Evolutionary conservation across 345 rosid species (phyloP).

Genomic region (Gossypium anomalum): DNA sequence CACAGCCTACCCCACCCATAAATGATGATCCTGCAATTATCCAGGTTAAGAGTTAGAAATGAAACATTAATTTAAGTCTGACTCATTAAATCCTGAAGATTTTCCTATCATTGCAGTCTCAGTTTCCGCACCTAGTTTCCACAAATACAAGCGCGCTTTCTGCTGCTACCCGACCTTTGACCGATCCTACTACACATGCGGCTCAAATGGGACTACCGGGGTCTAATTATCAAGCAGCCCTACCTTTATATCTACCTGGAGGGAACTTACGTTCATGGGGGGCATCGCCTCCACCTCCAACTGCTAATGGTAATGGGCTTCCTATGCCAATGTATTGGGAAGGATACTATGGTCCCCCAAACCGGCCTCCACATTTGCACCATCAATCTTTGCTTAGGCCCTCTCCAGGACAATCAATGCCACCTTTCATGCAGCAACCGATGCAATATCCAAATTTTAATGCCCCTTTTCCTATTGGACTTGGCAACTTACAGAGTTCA

Average conservation of each 20-base stretch:
- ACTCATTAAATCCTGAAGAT: conserved; percentile 8
- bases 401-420: conserved; percentile 68
- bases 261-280: conserved; percentile 81
- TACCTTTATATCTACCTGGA: conserved; percentile 86
- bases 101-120: conserved; percentile 58
- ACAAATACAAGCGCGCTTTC: conserved; percentile 56
- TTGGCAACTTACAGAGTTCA: conserved; percentile 41
- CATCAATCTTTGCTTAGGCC: conserved; percentile 81
- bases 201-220: conserved; percentile 59
- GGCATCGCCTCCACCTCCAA: conserved; percentile 57
- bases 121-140: conserved; percentile 60
- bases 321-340: conserved; percentile 90
- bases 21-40: conserved; percentile 92
- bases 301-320: conserved; percentile 53
- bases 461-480: conserved; percentile 43
- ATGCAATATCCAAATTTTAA: conserved; percentile 72
- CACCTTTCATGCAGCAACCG: conserved; percentile 61
- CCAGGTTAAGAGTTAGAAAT: conserved; percentile 46
- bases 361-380: conserved; percentile 73
- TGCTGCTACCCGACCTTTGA: conserved; percentile 42
- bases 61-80: background rate
- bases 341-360: conserved; percentile 77
- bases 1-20: conserved; percentile 54
- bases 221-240: conserved; percentile 58
- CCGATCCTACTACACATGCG: conserved; percentile 51